These are phyloP conservation scores for Cetradonia linearis DNA, from an alignment of 495 filamentous ascomycete genomes.

Conservation along the genomic window DNA sequence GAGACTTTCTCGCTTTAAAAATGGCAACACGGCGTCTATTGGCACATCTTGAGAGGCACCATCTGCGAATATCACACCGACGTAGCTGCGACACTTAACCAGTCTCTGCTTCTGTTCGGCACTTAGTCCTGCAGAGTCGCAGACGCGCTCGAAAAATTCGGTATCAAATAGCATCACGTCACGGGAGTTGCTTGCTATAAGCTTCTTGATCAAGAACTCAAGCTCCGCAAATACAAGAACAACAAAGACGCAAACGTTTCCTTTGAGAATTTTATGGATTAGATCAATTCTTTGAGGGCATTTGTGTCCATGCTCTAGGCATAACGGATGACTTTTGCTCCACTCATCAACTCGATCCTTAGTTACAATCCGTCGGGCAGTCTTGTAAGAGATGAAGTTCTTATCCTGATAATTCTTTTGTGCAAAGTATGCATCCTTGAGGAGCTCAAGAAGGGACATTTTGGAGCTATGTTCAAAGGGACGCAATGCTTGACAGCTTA, in stretches of 20 bases:
- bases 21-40: constrained; percentile 15
- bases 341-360: constrained; percentile 10
- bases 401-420: constrained; percentile 14
- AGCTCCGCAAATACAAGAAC: constrained; percentile 18
- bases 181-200: constrained; percentile 10
- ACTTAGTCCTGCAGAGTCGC: constrained; percentile 13
- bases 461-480: not conserved
- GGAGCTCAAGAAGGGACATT: constrained; percentile 20
- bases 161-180: constrained; percentile 16
- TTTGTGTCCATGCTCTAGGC: constrained; percentile 12
- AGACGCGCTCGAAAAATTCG: constrained; percentile 10
- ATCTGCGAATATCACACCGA: constrained; percentile 11
- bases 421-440: constrained; percentile 9
- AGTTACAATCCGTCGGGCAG: constrained; percentile 15
- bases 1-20: constrained; percentile 13
- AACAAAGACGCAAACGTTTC: constrained; percentile 15
- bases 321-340: constrained; percentile 19
- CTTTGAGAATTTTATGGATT: not conserved
- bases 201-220: constrained; percentile 16
- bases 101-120: constrained; percentile 11
- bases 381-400: constrained; percentile 14
- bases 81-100: constrained; percentile 12
- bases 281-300: constrained; percentile 14
- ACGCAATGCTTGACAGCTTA: constrained; percentile 5
- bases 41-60: constrained; percentile 10